A percentile compares a stretch with the other conserved stretches of the same genome.
Evolutionary conservation across 2,329 filamentous ascomycete genomes (phyloP).

Genomic region (Xylaria sp.): DNA sequence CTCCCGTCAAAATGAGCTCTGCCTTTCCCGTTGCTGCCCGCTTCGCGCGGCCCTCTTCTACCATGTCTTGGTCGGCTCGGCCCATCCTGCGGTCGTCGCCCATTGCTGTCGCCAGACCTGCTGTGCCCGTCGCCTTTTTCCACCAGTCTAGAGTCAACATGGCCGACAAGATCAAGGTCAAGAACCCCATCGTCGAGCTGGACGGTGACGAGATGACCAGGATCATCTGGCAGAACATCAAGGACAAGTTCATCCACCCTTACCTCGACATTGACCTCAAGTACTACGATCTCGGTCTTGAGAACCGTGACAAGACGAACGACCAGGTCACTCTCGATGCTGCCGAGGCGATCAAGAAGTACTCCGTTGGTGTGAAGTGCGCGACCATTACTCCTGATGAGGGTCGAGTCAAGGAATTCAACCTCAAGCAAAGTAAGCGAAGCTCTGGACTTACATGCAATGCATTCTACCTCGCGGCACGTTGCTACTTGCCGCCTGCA

Average conservation of each 20-base stretch:
- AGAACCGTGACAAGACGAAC: conserved; percentile 92
- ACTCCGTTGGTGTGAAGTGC: conserved; percentile 97
- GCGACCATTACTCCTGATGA: conserved; percentile 99
- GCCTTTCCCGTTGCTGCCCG: conserved; percentile 27
- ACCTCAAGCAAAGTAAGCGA: conserved; percentile 87
- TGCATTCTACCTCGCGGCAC: conserved; percentile 1
- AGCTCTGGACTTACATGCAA: conserved; percentile 19
- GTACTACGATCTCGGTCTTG: conserved; percentile 86
- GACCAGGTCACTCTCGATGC: conserved; percentile 94
- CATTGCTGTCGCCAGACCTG: conserved; percentile 23
- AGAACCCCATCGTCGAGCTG: conserved; percentile 97
- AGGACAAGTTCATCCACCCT: conserved; percentile 95
- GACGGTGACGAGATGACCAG: conserved; percentile 96
- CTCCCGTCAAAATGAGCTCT: conserved; percentile 27
- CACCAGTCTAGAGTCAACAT: conserved; percentile 44
- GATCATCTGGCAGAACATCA: conserved; percentile 99
- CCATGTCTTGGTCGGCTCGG: conserved; percentile 27
- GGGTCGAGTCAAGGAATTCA: conserved; percentile 93
- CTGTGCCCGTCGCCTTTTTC: conserved; percentile 31
- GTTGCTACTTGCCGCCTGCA: not conserved
- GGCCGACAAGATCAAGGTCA: conserved; percentile 94
- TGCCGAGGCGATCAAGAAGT: conserved; percentile 97
- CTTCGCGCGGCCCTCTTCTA: conserved; percentile 28
- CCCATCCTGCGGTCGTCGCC: conserved; percentile 28
- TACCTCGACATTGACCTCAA: conserved; percentile 98